phyloP scores from a whole-genome alignment of 495 filamentous ascomycete genomes.

The Penicillium arizonense region DNA sequence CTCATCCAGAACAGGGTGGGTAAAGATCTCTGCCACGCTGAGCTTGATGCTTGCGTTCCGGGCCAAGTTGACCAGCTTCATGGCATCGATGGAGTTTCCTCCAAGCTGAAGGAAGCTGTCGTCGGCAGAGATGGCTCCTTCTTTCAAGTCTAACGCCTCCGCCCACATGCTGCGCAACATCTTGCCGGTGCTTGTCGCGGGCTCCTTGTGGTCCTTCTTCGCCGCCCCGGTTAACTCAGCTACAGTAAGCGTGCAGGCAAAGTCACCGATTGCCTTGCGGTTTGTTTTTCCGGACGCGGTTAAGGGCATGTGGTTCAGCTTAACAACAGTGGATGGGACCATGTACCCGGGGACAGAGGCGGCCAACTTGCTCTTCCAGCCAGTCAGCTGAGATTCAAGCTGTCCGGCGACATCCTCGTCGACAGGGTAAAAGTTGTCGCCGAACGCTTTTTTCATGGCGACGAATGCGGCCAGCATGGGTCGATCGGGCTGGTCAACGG shows the following conservation, averaged over 20 bases:
- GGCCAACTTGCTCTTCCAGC: neutral
- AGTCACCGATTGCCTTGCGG: slow-evolving; percentile 39
- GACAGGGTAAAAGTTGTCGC: neutral
- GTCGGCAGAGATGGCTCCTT: slow-evolving; percentile 34
- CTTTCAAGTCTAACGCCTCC: slow-evolving; percentile 22
- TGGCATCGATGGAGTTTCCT: slow-evolving; percentile 57
- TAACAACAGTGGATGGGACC: slow-evolving; percentile 52
- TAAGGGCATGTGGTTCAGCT: slow-evolving; percentile 45
- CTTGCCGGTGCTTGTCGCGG: slow-evolving; percentile 15
- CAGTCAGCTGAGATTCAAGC: slow-evolving; percentile 6
- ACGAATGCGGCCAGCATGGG: neutral
- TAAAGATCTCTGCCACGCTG: slow-evolving; percentile 29
- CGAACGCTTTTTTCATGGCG: neutral
- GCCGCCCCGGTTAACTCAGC: slow-evolving; percentile 15
- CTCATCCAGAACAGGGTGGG: slow-evolving; percentile 30
- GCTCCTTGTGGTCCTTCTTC: slow-evolving; percentile 4
- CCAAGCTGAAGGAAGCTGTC: slow-evolving; percentile 55
- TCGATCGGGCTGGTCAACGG: neutral
- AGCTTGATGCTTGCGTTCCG: slow-evolving; percentile 5
- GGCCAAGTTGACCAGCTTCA: slow-evolving; percentile 21
- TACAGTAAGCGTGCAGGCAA: slow-evolving; percentile 11
- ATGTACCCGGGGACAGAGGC: slow-evolving; percentile 41
- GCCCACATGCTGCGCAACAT: slow-evolving; percentile 37
- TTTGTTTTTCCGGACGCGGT: slow-evolving; percentile 53
- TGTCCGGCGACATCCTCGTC: slow-evolving; percentile 1